Evolutionary conservation across 306 rosid species (phyloP).

Genomic region (Macrotyloma uniflorum): DNA sequence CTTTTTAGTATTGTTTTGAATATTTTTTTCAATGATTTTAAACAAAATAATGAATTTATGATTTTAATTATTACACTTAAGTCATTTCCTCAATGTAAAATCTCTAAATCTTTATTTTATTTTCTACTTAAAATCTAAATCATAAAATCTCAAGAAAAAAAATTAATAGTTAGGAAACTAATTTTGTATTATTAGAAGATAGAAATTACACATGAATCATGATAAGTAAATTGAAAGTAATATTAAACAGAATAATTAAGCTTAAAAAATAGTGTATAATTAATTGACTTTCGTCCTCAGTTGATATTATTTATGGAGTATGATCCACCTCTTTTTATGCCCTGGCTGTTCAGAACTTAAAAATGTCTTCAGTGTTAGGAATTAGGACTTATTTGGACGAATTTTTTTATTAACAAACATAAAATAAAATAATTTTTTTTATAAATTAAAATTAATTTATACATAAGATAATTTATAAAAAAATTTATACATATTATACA

Average conservation of each 20-base stretch:
- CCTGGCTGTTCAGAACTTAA: neutral
- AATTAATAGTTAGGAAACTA: neutral
- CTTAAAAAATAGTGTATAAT: no score
- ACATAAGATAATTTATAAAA: no score
- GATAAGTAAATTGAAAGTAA: no score
- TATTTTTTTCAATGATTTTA: neutral
- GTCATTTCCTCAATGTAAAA: neutral
- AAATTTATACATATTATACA: no score
- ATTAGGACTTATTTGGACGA: no score
- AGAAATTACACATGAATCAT: neutral
- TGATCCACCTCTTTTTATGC: neutral
- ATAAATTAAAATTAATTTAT: no score
- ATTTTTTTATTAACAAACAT: no score
- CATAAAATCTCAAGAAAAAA: neutral
- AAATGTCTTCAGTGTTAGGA: no score
- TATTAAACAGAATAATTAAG: no score
- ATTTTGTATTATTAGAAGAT: no score
- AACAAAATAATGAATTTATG: neutral
- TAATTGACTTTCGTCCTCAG: no score
- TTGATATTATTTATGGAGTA: neutral
- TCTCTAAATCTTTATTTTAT: neutral
- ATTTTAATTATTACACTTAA: neutral
- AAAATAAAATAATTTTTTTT: no score
- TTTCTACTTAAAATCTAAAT: neutral
- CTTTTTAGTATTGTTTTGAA: neutral